These are phyloP conservation scores for Fusarium proliferatum DNA, from an alignment of 2,329 filamentous ascomycete species.

Conservation along the genomic window DNA sequence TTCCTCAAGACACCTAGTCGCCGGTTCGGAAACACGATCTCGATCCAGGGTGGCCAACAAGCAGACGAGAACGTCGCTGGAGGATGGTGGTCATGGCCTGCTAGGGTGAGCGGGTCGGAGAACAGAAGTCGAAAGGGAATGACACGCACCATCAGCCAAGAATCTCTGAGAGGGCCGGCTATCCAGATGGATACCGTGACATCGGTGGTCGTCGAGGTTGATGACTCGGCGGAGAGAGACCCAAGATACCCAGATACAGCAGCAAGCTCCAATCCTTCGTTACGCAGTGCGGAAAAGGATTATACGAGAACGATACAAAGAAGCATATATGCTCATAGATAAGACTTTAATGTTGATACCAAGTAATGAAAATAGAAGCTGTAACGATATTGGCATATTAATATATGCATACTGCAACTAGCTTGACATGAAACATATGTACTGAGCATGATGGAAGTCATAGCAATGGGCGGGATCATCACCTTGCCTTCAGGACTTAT, in stretches of 20 bases:
- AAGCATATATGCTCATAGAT: constrained; percentile 11
- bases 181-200: constrained; percentile 60
- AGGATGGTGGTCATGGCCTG: constrained; percentile 47
- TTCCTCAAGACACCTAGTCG: constrained; percentile 58
- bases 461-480: too few species aligned
- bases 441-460: neutral
- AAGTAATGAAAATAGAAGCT: neutral
- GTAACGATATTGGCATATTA: neutral
- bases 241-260: constrained; percentile 40
- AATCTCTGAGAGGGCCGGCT: constrained; percentile 51
- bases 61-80: constrained; percentile 26
- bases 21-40: constrained; percentile 57
- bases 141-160: constrained; percentile 45
- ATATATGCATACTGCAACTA: neutral
- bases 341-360: neutral
- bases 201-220: constrained; percentile 54
- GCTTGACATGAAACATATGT: neutral
- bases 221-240: constrained; percentile 43
- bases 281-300: constrained; percentile 46
- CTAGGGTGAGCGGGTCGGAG: constrained; percentile 5
- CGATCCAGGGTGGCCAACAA: constrained; percentile 48
- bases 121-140: constrained; percentile 22
- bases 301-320: constrained; percentile 17
- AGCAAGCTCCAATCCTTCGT: constrained; percentile 41
- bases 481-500: accelerated